Evolutionary conservation across 225 moss, liverwort and hornwort species (phyloP).

Genomic region (Antitrichia curtipendula): DNA sequence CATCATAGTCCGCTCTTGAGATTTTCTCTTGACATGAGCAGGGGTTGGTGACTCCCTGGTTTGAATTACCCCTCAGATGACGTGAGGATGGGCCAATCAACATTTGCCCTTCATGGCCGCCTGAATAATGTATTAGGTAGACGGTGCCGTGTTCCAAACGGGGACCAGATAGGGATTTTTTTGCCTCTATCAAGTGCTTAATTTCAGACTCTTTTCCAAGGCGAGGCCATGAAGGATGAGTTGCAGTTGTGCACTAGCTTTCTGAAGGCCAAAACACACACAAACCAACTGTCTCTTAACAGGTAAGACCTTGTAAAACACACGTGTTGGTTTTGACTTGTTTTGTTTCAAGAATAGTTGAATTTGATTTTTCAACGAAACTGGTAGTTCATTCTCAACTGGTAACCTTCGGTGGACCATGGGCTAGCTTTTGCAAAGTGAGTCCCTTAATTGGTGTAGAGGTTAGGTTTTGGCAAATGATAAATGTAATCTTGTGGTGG

Average conservation of each 20-base stretch:
- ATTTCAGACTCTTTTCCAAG: background rate
- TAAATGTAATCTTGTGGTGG: background rate
- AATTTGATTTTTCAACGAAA: background rate
- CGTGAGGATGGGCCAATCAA: background rate
- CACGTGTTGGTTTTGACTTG: background rate
- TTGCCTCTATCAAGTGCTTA: background rate
- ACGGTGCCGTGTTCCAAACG: background rate
- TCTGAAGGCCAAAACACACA: background rate
- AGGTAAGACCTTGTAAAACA: background rate
- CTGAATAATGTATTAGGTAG: background rate
- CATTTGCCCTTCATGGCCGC: background rate
- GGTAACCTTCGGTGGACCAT: background rate
- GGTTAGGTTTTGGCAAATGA: background rate
- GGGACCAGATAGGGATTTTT: background rate
- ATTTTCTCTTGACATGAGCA: background rate
- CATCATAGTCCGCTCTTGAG: constrained; percentile 4
- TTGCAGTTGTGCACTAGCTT: no score
- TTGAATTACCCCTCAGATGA: background rate
- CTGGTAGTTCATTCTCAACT: background rate
- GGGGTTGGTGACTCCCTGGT: background rate
- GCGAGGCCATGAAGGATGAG: background rate
- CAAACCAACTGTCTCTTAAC: background rate
- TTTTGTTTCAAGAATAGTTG: background rate
- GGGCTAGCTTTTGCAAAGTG: background rate
- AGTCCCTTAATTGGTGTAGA: no score